Percentiles rank a stretch among this genome's conserved stretches.
Evolutionary conservation across 108 stramenopile genomes (phyloP).

Genomic region (Nitzschia sp.): DNA sequence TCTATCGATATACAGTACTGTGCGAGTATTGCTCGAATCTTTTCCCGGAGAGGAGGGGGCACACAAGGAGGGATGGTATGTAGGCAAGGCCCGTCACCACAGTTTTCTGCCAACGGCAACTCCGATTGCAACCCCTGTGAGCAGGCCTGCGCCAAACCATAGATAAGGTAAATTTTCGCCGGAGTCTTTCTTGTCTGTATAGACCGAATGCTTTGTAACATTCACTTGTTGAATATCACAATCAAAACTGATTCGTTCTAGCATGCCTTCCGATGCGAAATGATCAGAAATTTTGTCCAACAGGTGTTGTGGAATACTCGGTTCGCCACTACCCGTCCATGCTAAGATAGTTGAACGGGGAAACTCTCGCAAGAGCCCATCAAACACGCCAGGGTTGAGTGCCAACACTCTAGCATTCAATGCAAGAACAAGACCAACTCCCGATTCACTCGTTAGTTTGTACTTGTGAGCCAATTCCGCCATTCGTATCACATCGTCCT

Average conservation of each 20-base stretch:
- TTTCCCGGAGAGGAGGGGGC: too few species aligned
- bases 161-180: too few species aligned
- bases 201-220: too few species aligned
- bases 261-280: conserved; percentile 7
- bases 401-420: conserved; percentile 53
- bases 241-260: conserved; percentile 35
- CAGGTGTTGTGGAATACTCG: conserved; percentile 23
- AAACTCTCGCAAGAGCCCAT: conserved; percentile 34
- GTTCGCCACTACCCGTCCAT: conserved; percentile 61
- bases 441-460: conserved; percentile 4
- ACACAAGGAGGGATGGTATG: too few species aligned
- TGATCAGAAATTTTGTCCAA: conserved; percentile 13
- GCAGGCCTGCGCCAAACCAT: too few species aligned
- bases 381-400: conserved; percentile 26
- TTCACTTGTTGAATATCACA: conserved; percentile 8
- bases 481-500: conserved; percentile 33
- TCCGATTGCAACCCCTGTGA: too few species aligned
- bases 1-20: too few species aligned
- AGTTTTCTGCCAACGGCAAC: too few species aligned
- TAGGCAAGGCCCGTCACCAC: too few species aligned
- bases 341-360: conserved; percentile 32
- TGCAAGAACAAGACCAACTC: conserved; percentile 44
- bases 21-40: too few species aligned
- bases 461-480: conserved; percentile 16
- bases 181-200: too few species aligned